A percentile compares a stretch with the other conserved stretches of the same genome.
These are phyloP conservation scores for Tricholoma furcatifolium DNA, from an alignment of 768 basidiomycete genomes.

Conservation along the genomic window DNA sequence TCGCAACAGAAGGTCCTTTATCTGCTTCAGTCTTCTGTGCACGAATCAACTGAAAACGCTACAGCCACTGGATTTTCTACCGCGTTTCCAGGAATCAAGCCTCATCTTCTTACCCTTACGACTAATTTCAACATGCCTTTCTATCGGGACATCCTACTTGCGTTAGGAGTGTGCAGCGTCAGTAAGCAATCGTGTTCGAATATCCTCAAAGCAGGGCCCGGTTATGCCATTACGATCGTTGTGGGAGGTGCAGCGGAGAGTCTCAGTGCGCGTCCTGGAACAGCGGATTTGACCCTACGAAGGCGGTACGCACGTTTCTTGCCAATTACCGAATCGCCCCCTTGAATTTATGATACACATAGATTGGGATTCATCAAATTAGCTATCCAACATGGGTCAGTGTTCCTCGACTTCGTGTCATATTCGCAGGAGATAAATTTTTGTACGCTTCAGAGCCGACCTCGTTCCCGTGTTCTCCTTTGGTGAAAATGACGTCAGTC, in stretches of 20 bases:
- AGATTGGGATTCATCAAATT: constrained; percentile 95
- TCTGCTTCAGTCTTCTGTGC: constrained; percentile 1
- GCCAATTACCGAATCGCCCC: background rate
- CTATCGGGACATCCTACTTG: constrained; percentile 88
- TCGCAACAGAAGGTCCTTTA: constrained; percentile 81
- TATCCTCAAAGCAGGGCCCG: constrained; percentile 66
- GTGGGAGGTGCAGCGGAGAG: constrained; percentile 97
- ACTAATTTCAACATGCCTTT: constrained; percentile 92
- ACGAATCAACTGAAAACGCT: background rate
- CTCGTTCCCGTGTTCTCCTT: constrained; percentile 98
- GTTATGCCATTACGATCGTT: constrained; percentile 86
- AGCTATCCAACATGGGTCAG: constrained; percentile 85
- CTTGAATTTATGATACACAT: background rate
- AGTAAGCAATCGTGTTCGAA: constrained; percentile 88
- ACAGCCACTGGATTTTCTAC: constrained; percentile 87
- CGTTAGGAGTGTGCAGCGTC: constrained; percentile 89
- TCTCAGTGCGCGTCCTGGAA: constrained; percentile 93
- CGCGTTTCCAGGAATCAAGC: constrained; percentile 87
- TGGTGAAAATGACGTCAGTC: constrained; percentile 92
- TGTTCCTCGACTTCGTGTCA: background rate
- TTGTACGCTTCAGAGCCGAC: constrained; percentile 62
- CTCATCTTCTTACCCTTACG: constrained; percentile 88
- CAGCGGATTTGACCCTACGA: constrained; percentile 82
- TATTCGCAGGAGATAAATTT: background rate
- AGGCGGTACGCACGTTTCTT: constrained; percentile 48